Percentiles rank a stretch among this genome's conserved stretches.
Conservation (phyloP, 2,329 filamentous ascomycete species). For the Cladosporium halotolerans region DNA sequence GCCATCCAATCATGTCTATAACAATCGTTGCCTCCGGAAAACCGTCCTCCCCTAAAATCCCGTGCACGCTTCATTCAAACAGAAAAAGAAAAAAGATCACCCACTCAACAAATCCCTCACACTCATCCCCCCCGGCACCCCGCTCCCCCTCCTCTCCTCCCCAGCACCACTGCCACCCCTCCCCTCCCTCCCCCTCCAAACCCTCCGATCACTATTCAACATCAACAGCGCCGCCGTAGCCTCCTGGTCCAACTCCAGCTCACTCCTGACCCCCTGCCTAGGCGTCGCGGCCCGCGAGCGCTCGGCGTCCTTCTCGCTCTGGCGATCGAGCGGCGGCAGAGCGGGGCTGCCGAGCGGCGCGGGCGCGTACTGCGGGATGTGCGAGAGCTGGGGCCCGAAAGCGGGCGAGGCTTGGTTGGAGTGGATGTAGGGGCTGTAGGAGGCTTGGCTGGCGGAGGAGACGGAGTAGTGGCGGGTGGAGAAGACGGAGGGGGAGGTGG, state of each 20-base stretch:
- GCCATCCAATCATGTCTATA: too few relatives aligned
- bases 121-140: conserved; percentile 33
- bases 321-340: conserved; percentile 50
- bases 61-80: too few relatives aligned
- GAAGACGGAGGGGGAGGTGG: conserved; percentile 31
- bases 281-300: conserved; percentile 15
- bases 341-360: conserved; percentile 33
- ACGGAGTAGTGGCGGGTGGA: conserved; percentile 31
- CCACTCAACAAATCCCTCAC: conserved; percentile 41
- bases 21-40: too few relatives aligned
- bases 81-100: conserved; percentile 7
- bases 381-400: conserved; percentile 44
- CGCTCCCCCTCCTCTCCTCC: conserved; percentile 15
- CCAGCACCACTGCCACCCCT: background rate
- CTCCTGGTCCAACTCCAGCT: conserved; percentile 53
- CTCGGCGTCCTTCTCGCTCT: conserved; percentile 15
- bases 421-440: conserved; percentile 33
- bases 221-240: conserved; percentile 82
- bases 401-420: conserved; percentile 52
- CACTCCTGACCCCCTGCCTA: conserved; percentile 17
- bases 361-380: conserved; percentile 19
- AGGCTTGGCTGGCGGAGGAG: conserved; percentile 30
- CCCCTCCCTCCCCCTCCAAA: conserved; percentile 24
- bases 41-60: too few relatives aligned
- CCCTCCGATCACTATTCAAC: conserved; percentile 72